Percentiles rank a stretch among this genome's conserved stretches.
Conservation (phyloP, 1,284 basidiomycete species). For the Cryptococcus sp. region DNA sequence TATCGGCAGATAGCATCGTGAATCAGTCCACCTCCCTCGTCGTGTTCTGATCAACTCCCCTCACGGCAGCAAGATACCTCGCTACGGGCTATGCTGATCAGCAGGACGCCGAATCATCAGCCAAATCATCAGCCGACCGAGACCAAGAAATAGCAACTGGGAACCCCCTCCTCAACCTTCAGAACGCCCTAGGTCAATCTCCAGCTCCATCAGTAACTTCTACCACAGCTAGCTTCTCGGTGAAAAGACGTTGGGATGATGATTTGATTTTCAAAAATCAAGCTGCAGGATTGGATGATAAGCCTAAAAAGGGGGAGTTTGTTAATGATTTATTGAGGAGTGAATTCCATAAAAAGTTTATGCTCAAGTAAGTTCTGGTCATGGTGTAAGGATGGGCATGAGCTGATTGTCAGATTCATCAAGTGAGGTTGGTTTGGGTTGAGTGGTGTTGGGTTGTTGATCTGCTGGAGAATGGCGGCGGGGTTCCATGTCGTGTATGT, state of each 20-base stretch:
- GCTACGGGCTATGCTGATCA: too few relatives aligned
- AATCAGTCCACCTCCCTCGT: background rate
- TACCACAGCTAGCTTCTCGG: conserved; percentile 61
- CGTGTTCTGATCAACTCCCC: too few relatives aligned
- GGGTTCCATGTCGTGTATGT: too few relatives aligned
- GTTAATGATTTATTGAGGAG: conserved; percentile 89
- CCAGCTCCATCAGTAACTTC: conserved; percentile 58
- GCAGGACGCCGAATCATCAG: conserved; percentile 71
- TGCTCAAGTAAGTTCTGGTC: conserved; percentile 41
- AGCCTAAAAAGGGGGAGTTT: conserved; percentile 69
- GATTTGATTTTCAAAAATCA: conserved; percentile 98
- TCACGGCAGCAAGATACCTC: too few relatives aligned
- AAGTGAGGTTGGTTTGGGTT: conserved; percentile 3
- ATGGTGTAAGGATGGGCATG: background rate
- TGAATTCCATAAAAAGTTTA: conserved; percentile 67
- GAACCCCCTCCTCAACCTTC: conserved; percentile 82
- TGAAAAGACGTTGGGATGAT: conserved; percentile 93
- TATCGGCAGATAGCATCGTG: background rate
- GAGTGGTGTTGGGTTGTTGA: too few relatives aligned
- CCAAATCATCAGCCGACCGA: conserved; percentile 59
- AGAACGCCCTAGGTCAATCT: conserved; percentile 73
- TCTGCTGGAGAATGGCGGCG: too few relatives aligned
- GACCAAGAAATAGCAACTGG: conserved; percentile 78
- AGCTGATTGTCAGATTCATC: conserved; percentile 6
- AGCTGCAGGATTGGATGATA: conserved; percentile 61